Conservation (phyloP, 1,139 yeast species). For the Kazachstania sp. region DNA sequence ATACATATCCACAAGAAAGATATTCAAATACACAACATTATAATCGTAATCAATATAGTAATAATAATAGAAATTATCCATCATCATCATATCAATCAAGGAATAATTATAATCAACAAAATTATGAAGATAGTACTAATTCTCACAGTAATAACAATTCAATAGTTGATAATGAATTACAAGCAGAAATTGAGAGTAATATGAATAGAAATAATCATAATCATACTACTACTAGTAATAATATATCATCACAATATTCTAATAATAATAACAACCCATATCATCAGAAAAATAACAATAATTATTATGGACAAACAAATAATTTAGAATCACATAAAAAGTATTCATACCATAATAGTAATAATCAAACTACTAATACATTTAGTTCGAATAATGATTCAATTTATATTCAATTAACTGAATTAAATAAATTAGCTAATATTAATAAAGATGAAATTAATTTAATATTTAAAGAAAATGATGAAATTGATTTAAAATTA, state of each 20-base stretch:
- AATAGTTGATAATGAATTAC: not conserved
- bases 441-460: not conserved
- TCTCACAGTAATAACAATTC: too few relatives aligned
- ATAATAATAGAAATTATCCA: not conserved
- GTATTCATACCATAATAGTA: too few relatives aligned
- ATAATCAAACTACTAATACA: too few relatives aligned
- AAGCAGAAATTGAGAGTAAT: conserved; percentile 1
- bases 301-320: not conserved
- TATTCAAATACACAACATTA: not conserved
- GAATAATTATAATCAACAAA: not conserved
- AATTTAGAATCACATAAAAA: too few relatives aligned
- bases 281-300: not conserved
- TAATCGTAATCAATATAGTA: not conserved
- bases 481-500: conserved; percentile 15
- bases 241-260: too few relatives aligned
- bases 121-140: not conserved
- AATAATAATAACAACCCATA: not conserved
- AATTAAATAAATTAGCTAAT: not conserved
- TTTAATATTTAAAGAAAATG: conserved; percentile 16
- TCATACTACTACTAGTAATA: too few relatives aligned
- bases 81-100: too few relatives aligned
- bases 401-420: not conserved
- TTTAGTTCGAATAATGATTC: not conserved
- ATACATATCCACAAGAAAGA: not conserved
- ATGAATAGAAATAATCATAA: not conserved